These are phyloP conservation scores for Paraphaeosphaeria minitans DNA, from an alignment of 2,329 filamentous ascomycete genomes.

Conservation along the genomic window DNA sequence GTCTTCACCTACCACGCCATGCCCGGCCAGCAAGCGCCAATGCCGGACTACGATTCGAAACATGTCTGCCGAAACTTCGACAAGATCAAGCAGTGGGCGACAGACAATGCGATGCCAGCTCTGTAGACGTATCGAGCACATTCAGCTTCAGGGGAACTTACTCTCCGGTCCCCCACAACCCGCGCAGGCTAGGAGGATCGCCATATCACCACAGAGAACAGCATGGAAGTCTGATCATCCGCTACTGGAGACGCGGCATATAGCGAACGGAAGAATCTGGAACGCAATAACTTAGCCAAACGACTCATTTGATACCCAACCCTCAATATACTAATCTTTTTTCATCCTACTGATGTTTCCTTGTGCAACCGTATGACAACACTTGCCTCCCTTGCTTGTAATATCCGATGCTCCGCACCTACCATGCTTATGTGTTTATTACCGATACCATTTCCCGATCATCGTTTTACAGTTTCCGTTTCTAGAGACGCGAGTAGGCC, in stretches of 20 bases:
- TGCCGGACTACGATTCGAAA: constrained; percentile 39
- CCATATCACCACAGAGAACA: no score
- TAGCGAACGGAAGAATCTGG: neutral
- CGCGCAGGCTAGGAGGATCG: no score
- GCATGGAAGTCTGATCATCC: no score
- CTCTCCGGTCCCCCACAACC: no score
- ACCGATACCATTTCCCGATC: no score
- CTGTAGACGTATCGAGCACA: neutral
- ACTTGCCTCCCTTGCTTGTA: neutral
- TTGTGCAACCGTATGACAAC: neutral
- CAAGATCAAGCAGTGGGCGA: constrained; percentile 40
- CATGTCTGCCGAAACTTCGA: constrained; percentile 45
- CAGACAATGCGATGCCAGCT: constrained; percentile 38
- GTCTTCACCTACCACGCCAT: constrained; percentile 41
- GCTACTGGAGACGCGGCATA: neutral
- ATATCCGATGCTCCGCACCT: neutral
- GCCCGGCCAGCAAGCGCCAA: constrained; percentile 29
- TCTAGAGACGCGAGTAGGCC: neutral
- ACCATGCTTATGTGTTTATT: neutral
- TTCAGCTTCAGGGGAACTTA: neutral
- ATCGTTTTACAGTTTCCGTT: neutral
- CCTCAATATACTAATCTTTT: neutral
- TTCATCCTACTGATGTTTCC: neutral
- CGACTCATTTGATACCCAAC: constrained; percentile 4
- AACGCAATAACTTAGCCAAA: neutral